Base-by-base conservation (phyloP, 805 yeast genomes). In the Yamadazyma insecticola region DNA sequence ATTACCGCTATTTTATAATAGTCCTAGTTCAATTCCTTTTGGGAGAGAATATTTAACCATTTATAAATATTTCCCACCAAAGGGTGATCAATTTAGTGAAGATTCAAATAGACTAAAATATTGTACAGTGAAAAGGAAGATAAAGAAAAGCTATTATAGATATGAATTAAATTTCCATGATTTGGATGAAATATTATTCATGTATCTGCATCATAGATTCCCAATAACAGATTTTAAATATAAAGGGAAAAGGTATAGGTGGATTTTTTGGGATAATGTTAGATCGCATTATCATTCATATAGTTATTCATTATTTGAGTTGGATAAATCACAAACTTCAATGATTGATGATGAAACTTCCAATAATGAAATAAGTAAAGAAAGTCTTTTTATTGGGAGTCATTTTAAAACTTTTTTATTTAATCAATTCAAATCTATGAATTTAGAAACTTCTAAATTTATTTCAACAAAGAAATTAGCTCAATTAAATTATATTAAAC, bases 201-300 rank as follows among this genome's bases (percentile, higher is more conserved):
- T 30, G 16, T 30, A n/a, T 12, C 24, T 16, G 8, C 28, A 23
- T 17, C 14, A 16, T 13, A 16, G 13, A 9, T 30, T 10, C 15
- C 33, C 33, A 5, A 18, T 30, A 24, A 13, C 22, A 6, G 33
- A 30, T 17, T 30, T 30, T 20, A 14, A 23, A 4, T 11, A 16
- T 11, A 11, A 17, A 5, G 33, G 28, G 4, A 14, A 17, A 6
- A 4, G 28, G 4, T 30, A 30, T 14, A 23, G 33, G 14, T 30
- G 33, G 28, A 22, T 30, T 4, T 14, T 10, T n/a, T n/a, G n/a
- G n/a, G n/a, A n/a, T n/a, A n/a, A n/a, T n/a, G n/a, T n/a, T n/a
- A n/a, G n/a, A n/a, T n/a, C n/a, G n/a, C n/a, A n/a, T n/a, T n/a
- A n/a, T n/a, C n/a, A n/a, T n/a, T n/a, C n/a, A n/a, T 26, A 26